A percentile compares a stretch with the other conserved stretches of the same genome.
phyloP scores from a whole-genome alignment of 2,329 filamentous ascomycete species.

The Fusarium nurragi region DNA sequence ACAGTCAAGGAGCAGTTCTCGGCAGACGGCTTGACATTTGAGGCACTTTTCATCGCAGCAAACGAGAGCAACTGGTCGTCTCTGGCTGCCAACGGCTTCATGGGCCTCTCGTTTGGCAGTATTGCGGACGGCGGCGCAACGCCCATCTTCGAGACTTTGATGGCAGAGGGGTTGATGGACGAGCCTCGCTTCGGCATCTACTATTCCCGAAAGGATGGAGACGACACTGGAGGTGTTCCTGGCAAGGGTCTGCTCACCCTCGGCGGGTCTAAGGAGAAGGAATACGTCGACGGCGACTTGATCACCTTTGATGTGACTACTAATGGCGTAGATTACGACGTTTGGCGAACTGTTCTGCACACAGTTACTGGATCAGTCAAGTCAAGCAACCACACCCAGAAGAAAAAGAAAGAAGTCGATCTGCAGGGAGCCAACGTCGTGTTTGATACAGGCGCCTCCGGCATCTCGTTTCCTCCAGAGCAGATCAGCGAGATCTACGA shows the following conservation, averaged over 20 bases:
- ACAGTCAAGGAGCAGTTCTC: constrained; percentile 44
- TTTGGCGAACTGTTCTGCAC: constrained; percentile 45
- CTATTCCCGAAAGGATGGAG: constrained; percentile 35
- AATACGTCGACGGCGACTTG: constrained; percentile 42
- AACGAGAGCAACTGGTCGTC: constrained; percentile 44
- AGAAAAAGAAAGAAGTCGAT: not conserved
- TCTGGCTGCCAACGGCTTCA: constrained; percentile 48
- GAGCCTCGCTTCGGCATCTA: constrained; percentile 47
- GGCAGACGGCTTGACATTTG: constrained; percentile 36
- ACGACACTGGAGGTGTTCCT: constrained; percentile 9
- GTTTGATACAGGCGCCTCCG: constrained; percentile 49
- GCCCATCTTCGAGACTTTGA: constrained; percentile 48
- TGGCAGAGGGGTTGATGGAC: constrained; percentile 45
- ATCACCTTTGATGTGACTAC: constrained; percentile 24
- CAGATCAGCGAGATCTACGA: constrained; percentile 45
- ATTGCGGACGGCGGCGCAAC: constrained; percentile 45
- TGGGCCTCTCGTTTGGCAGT: constrained; percentile 48
- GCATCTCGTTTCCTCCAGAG: constrained; percentile 44
- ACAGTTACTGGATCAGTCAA: constrained; percentile 3
- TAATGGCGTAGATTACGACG: constrained; percentile 33
- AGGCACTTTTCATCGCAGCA: constrained; percentile 45
- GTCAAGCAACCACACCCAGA: constrained; percentile 23
- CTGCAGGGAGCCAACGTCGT: constrained; percentile 29
- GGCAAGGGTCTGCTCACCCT: constrained; percentile 47
- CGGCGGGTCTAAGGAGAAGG: constrained; percentile 47